Evolutionary conservation across 164 flowering plant genomes (phyloP).

Genomic region (Liquidambar formosana): DNA sequence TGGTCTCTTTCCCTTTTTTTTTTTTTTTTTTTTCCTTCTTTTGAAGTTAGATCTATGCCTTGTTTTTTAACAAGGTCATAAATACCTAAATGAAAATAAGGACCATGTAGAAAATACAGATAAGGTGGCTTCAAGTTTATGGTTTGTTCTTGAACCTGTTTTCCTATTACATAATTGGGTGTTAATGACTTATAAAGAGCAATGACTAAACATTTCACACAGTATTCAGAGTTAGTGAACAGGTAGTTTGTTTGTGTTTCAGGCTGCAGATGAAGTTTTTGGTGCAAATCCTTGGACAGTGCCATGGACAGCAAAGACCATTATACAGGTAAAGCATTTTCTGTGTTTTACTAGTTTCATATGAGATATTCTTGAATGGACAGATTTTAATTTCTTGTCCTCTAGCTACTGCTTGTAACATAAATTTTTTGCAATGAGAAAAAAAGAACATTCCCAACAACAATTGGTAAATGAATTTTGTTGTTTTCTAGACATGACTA

Average conservation of each 20-base stretch:
- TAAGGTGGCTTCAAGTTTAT: not conserved
- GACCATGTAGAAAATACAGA: not conserved
- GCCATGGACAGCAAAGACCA: constrained; percentile 23
- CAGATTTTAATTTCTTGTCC: not conserved
- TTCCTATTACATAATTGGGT: not conserved
- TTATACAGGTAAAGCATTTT: constrained; percentile 17
- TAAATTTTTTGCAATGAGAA: not conserved
- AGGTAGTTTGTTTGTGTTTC: not conserved
- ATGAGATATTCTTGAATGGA: not conserved
- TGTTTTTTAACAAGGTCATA: not conserved
- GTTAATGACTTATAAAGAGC: not conserved
- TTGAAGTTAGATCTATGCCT: not conserved
- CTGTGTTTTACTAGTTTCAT: not conserved
- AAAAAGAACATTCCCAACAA: not conserved
- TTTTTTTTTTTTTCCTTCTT: not conserved
- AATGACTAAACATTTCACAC: not conserved
- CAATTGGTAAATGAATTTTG: not conserved
- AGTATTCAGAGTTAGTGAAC: not conserved
- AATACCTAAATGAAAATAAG: not conserved
- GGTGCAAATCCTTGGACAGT: constrained; percentile 23
- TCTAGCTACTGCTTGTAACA: not conserved
- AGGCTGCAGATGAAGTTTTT: constrained; percentile 17
- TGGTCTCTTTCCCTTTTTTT: too few species aligned
- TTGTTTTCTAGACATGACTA: not conserved
- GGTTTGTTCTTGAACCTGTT: not conserved